Base-by-base conservation (phyloP, 306 rosid species). In the Mimosa pudica region DNA sequence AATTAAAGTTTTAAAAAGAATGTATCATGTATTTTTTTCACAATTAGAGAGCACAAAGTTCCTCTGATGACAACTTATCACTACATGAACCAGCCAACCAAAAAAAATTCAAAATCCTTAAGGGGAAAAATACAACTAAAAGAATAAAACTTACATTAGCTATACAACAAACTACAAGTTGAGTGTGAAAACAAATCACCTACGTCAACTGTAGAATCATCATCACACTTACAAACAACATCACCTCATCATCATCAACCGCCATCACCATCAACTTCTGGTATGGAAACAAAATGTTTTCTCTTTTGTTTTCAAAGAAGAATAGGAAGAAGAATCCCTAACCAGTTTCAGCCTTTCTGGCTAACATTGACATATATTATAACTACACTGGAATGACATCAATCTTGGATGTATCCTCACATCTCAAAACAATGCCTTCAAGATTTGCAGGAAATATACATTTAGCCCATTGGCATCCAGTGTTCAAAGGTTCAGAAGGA, bases 311-410 rank as follows among this genome's bases (percentile, higher is more conserved):
- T 57, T 16, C n/a, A 52, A 48, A 48, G 54, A 48, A 48, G 54
- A 48, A 52, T 17, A 80, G 58, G 69, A 70, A 76, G 76, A 85
- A 74, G 81, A 83, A 86, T 66, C 76, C 83, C 88, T 79, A 82
- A 82, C 10, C 75, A 75, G 73, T n/a, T 68, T 70, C 30, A 24
- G 30, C 30, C 30, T 24, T 68, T 46, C 79, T 36, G 18, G 14
- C 9, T 57, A 77, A 67, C 67, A 4, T 30, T 8, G 30, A 3
- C 10, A 18, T 18, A 54, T 51, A 76, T 77, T 51, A 76, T 77
- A 78, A 87, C 89, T 94, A 92, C 84, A 95, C 99, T 3, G 99
- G 98, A 85, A 95, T 93, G 57, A 90, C 99, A 83, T 95, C 99
- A 61, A 91, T 85, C 85, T 86, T 95, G 44, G 97, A 91, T 4